Conservation (phyloP, 2,329 filamentous ascomycete species). For the Trichoderma lentiforme region DNA sequence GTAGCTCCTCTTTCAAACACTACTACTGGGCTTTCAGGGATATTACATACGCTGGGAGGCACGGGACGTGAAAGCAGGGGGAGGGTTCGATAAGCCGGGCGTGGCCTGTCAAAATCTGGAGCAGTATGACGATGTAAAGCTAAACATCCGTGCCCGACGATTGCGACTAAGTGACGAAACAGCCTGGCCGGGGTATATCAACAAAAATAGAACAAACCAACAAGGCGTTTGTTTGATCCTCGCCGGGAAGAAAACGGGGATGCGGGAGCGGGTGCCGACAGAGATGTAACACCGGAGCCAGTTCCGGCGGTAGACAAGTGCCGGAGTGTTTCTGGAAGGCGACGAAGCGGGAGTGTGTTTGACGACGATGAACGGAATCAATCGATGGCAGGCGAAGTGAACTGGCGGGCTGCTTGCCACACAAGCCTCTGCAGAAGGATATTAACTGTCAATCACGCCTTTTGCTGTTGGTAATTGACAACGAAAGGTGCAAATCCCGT, state of each 20-base stretch:
- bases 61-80: constrained; percentile 9
- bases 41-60: not conserved
- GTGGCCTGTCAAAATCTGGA: not conserved
- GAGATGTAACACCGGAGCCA: constrained; percentile 4
- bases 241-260: not conserved
- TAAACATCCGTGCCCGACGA: not conserved
- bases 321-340: constrained; percentile 9
- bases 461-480: not conserved
- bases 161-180: not conserved
- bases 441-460: not conserved
- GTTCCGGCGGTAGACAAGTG: not conserved
- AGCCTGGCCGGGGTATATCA: not conserved
- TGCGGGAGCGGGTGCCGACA: not conserved
- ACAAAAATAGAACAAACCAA: constrained; percentile 13
- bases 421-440: not conserved
- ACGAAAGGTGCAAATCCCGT: not conserved
- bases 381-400: not conserved
- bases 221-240: constrained; percentile 5
- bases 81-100: constrained; percentile 5
- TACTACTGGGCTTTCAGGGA: not conserved
- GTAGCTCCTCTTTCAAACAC: not conserved
- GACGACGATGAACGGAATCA: not conserved
- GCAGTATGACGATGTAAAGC: not conserved
- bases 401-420: not conserved
- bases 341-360: constrained; percentile 4